Conservation (phyloP, 225 moss, liverwort and hornwort genomes). For the Anthoceros angustus region DNA sequence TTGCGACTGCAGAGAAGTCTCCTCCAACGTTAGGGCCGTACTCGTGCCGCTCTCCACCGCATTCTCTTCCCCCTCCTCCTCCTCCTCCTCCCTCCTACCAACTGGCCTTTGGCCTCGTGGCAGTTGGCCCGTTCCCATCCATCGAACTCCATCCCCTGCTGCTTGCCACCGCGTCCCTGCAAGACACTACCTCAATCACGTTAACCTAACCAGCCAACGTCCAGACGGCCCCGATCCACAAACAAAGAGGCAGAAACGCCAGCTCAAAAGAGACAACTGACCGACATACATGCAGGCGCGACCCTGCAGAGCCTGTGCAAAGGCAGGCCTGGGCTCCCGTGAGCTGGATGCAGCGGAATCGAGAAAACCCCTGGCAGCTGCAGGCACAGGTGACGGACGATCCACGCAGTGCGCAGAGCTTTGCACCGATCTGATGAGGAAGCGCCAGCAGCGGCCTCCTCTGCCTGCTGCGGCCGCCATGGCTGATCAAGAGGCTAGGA, state of each 20-base stretch:
- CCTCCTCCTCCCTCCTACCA: constrained; percentile 24
- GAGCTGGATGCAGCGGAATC: background rate
- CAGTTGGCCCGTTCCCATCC: background rate
- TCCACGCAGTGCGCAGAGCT: background rate
- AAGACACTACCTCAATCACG: background rate
- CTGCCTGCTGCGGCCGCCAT: background rate
- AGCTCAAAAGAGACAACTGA: background rate
- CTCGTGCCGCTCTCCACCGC: constrained; percentile 8
- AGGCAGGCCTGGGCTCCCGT: background rate
- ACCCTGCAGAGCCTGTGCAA: background rate
- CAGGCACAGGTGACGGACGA: background rate
- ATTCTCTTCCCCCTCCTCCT: constrained; percentile 18
- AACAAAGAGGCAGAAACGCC: background rate
- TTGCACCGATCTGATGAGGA: background rate
- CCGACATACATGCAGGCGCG: constrained; percentile 1
- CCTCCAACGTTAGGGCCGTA: constrained; percentile 16
- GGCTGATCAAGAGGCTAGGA: background rate
- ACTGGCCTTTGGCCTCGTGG: constrained; percentile 24
- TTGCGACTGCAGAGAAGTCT: constrained; percentile 30
- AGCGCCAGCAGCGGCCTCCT: background rate
- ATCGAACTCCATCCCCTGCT: background rate
- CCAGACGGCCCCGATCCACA: background rate
- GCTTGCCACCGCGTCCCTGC: background rate
- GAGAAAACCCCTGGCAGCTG: background rate
- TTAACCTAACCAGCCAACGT: background rate